A percentile compares a stretch with the other conserved stretches of the same genome.
Conservation (phyloP, 257 asterid species). For the Nicotiana undulata region DNA sequence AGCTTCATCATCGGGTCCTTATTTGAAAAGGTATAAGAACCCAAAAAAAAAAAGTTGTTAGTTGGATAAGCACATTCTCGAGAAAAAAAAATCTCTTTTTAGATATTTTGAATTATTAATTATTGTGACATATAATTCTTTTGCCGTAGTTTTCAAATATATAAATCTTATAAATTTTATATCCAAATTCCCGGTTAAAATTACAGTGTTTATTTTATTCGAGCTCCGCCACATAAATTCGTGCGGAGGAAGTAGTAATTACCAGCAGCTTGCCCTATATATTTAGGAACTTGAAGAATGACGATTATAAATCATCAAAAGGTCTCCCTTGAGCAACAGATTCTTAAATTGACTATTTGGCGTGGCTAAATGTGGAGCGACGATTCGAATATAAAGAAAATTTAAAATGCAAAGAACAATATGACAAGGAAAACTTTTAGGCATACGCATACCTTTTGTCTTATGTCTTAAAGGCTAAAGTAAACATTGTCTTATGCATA, state of each 20-base stretch:
- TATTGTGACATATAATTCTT: no score
- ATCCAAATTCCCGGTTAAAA: no score
- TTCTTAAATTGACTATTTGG: not conserved
- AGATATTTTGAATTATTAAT: no score
- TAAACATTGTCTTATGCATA: not conserved
- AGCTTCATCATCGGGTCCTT: not conserved
- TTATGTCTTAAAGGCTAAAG: not conserved
- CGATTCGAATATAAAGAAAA: conserved; percentile 16
- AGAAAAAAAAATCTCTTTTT: not conserved
- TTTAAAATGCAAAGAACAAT: not conserved
- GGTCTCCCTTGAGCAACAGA: not conserved
- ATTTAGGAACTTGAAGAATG: not conserved
- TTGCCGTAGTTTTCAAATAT: no score
- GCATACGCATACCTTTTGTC: not conserved
- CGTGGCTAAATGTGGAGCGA: conserved; percentile 6
- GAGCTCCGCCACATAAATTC: no score
- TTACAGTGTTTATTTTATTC: no score
- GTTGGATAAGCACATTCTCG: conserved; percentile 16
- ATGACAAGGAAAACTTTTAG: not conserved
- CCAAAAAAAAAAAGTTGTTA: not conserved
- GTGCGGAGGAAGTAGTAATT: not conserved
- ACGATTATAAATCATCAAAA: not conserved
- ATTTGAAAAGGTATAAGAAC: not conserved
- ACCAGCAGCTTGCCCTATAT: not conserved
- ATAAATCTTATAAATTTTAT: no score